Base-by-base conservation (phyloP, 116 monocot species). In the Zostera marina region DNA sequence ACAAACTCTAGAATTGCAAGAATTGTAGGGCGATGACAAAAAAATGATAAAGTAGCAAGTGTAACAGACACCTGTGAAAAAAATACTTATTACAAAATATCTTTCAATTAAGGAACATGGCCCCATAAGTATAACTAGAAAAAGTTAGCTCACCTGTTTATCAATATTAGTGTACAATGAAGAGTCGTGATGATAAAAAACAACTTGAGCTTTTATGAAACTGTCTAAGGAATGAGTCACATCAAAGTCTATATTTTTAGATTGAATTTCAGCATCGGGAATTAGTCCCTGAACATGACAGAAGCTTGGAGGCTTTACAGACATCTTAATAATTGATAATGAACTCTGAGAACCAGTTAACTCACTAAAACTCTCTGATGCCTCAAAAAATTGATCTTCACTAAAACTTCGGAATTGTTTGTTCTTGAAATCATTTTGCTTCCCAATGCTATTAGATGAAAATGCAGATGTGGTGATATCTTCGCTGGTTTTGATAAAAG, bases 141-240 rank as follows among this genome's bases (percentile, higher is more conserved):
- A 51, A 59, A 39, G 12, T 38, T 48, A 59, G 53, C 20, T 54
- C 45, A 53, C 99, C 75, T 73, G 63, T 59, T 79, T 99, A 60
- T 99, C 99, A 21, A 87, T 47, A 24, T 70, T 77, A 51, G 46
- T 70, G 65, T 99, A 99, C 3, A 83, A 73, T 60, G 73, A 71
- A 73, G 99, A 99, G 69, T 75, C 77, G 26, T 73, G 81, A 41
- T 79, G 64, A 65, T 77, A 87, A 23, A 90, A 73, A 39, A 87
- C 48, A 12, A 99, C 70, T 66, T 99, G 99, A 53, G 86, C 99
- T 77, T 81, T 99, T 43, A 99, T 78, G 77, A 99, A 99, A 73
- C 81, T 99, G 53, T 80, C 72, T 59, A 90, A 72, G 44, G 63
- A 71, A 62, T 72, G 67, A 42, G 19, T 44, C 17, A 14, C 58